phyloP scores from a whole-genome alignment of 2,329 filamentous ascomycete species.

The Bimuria novae-zelandiae region DNA sequence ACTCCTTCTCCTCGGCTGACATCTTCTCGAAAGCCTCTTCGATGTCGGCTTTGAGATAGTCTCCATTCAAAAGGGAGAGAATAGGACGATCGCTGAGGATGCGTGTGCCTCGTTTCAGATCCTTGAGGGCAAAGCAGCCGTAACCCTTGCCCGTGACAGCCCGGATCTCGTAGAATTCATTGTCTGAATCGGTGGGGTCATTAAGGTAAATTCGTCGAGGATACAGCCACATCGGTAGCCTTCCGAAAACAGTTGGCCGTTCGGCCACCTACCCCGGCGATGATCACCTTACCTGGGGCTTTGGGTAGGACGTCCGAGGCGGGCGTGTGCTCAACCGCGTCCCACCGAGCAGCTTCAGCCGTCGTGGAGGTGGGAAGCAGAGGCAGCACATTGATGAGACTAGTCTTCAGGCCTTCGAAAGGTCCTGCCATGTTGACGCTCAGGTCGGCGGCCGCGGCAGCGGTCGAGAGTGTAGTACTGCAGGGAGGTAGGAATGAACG shows the following conservation, averaged over 20 bases:
- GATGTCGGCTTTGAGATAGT: constrained; percentile 43
- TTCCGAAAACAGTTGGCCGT: too few species aligned
- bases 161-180: constrained; percentile 37
- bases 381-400: neutral
- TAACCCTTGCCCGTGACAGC: constrained; percentile 47
- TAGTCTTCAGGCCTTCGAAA: neutral
- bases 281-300: neutral
- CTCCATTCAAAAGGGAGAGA: constrained; percentile 36
- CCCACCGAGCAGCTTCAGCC: neutral
- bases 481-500: neutral
- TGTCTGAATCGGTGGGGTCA: constrained; percentile 14
- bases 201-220: neutral
- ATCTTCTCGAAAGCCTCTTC: constrained; percentile 29
- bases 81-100: constrained; percentile 49
- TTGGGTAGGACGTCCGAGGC: neutral
- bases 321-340: neutral
- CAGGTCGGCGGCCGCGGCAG: neutral
- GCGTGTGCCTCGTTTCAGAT: constrained; percentile 44
- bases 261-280: too few species aligned
- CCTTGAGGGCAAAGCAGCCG: constrained; percentile 47
- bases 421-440: neutral
- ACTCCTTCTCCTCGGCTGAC: constrained; percentile 18
- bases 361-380: neutral
- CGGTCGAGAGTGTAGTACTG: neutral
- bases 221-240: too few species aligned